Evolutionary conservation across 2,329 filamentous ascomycete species (phyloP), one percentile per base, ranked within the genome.

Genomic region (Hyphodiscus sp.): DNA sequence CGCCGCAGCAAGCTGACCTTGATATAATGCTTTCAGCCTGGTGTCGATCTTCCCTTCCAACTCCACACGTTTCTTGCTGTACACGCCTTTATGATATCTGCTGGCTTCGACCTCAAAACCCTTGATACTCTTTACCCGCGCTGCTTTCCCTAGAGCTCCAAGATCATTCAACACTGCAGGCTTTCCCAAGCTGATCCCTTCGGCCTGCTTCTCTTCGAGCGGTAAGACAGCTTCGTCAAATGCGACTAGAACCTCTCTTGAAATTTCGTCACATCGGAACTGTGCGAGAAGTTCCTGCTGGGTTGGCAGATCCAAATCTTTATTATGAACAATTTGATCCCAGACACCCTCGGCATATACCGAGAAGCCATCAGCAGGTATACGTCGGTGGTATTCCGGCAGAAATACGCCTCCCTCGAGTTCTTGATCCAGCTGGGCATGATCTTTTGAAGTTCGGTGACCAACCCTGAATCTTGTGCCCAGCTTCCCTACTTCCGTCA

Each of bases 301-400:
- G 0, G 94, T 97, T 2, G 94, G 94, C 55, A 99, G 73, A 71
- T 99, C 94, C 51, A 99, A 78, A 67, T 99, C 94, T 72, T 99
- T 99, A 78, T 99, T 99, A 76, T 92, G 88, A 64, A 96, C 91
- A 67, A 99, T 99, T 72, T 97, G 92, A 65, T 97, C 91, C 94
- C 94, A 99, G 45, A 99, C 83, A 42, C 91, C 90, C 68, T 94
- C 85, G 0, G 94, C 91, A 65, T 99, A 99, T 55, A 91, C 79
- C 0, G 92, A 89, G 68, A 97, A 94, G n/a, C 94, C 94, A 70
- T 99, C 94, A 10, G 94, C 94, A 11, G 94, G 94, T 59, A 99
- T 99, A 53, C 94, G 81, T 57, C 94, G 82, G 73, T 99, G 94
- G 69, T 99, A 99, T 65, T 96, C 91, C 20, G 94, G 86, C 44